Evolutionary conservation across 1,284 basidiomycete genomes (phyloP), one percentile per base, ranked within the genome.

Genomic region (Sphaerobolus stellatus): DNA sequence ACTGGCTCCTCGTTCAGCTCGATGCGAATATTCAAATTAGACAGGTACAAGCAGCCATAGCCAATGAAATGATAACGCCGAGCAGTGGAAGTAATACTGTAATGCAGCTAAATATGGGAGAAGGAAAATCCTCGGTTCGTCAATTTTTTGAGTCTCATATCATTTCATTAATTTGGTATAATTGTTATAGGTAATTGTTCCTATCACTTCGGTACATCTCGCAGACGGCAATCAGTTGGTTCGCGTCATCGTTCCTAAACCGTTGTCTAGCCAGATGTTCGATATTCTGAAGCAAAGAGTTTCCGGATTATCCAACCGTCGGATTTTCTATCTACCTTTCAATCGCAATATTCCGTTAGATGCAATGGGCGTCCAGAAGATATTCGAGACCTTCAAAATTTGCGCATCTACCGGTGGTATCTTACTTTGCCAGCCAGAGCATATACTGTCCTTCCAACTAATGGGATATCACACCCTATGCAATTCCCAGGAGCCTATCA

Each of bases 71-170:
- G 80, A 75, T 79, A n/a, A 52, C 59, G 0, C 80, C 81, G 2
- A 22, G 30, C 1, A 68, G 66, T 0, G 45, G 56, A 2, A n/a
- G 50, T 4, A 83, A 74, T 48, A 71, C 71, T 0, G 61, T 71
- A 3, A 66, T 79, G 30, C 81, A 83, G 52, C 71, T 83, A 18
- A 81, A 82, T 44, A 82, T 83, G 81, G 80, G 80, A 1, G 80
- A 82, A 58, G 81, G 81, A 4, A 82, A 82, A 57, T 75, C 80
- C 1, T 77, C 78, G 0, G 80, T 61, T 9, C 33, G 52, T 38
- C 20, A 18, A 22, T 45, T 11, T 44, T 9, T n/a, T 5, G 18
- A 50, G 6, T 24, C n/a, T 34, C 9, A 24, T 50, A 4, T 5
- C 14, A 16, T 33, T n/a, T 14, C 31, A 22, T 47, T 36, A 52